Evolutionary conservation across 345 rosid species (phyloP).

Genomic region (Anacardium occidentale): DNA sequence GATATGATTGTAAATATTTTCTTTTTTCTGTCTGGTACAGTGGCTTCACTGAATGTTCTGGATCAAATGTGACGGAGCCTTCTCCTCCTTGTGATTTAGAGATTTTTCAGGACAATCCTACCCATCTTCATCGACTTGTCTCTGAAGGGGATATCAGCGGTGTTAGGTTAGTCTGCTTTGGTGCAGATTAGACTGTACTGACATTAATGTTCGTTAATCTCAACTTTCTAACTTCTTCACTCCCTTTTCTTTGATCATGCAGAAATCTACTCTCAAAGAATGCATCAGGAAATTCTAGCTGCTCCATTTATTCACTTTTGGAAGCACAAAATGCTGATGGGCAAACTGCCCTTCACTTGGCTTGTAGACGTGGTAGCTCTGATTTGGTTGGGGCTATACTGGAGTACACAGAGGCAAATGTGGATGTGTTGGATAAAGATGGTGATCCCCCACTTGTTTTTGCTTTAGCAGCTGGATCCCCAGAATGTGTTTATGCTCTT

Average conservation of each 20-base stretch:
- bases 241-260: slow-evolving; percentile 23
- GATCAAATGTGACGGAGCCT: slow-evolving; percentile 56
- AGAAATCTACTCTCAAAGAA: slow-evolving; percentile 80
- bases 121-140: slow-evolving; percentile 66
- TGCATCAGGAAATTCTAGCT: slow-evolving; percentile 52
- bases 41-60: slow-evolving; percentile 49
- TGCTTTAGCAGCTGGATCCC: slow-evolving; percentile 98
- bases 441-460: slow-evolving; percentile 98
- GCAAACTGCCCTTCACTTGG: slow-evolving; percentile 93
- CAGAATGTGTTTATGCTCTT: slow-evolving; percentile 88
- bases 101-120: slow-evolving; percentile 53
- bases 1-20: not conserved
- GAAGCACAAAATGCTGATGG: slow-evolving; percentile 92
- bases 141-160: slow-evolving; percentile 73
- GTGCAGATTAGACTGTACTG: slow-evolving; percentile 10
- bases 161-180: slow-evolving; percentile 67
- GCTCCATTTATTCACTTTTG: slow-evolving; percentile 52
- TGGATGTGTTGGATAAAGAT: slow-evolving; percentile 88
- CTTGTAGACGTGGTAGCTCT: slow-evolving; percentile 93
- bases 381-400: slow-evolving; percentile 79
- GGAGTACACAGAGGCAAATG: slow-evolving; percentile 63
- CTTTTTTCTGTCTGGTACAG: slow-evolving; percentile 38
- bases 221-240: not conserved
- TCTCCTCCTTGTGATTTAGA: slow-evolving; percentile 45
- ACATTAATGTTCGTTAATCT: slow-evolving; percentile 23